Percentiles rank a stretch among this genome's conserved stretches.
These are phyloP conservation scores for Tylopilus plumbeoviolaceoides DNA, from an alignment of 768 basidiomycete species.

Conservation along the genomic window DNA sequence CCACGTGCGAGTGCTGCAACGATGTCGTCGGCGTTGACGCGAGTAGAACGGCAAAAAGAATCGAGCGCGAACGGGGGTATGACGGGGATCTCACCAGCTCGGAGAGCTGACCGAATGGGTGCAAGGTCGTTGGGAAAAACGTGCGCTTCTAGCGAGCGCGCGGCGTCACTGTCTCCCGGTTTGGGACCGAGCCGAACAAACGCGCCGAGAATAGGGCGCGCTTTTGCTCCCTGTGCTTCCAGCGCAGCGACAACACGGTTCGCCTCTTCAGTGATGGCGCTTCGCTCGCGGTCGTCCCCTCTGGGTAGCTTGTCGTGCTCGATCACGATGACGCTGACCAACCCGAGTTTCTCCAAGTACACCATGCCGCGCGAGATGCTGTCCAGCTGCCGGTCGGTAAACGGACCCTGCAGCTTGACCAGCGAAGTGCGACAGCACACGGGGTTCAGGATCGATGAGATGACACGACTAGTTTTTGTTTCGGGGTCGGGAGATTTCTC, in stretches of 20 bases:
- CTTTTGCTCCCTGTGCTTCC: conserved; percentile 79
- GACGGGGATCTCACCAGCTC: conserved; percentile 94
- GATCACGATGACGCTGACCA: conserved; percentile 93
- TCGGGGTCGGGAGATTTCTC: conserved; percentile 31
- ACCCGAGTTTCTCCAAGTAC: conserved; percentile 91
- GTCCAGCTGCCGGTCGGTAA: conserved; percentile 87
- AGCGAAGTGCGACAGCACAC: conserved; percentile 83
- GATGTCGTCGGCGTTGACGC: conserved; percentile 84
- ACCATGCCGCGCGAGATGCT: conserved; percentile 92
- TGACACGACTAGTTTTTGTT: conserved; percentile 46
- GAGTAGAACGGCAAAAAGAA: conserved; percentile 80
- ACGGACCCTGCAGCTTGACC: conserved; percentile 96
- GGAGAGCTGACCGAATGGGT: conserved; percentile 82
- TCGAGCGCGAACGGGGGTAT: conserved; percentile 91
- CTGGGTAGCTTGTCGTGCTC: conserved; percentile 76
- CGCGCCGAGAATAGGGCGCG: conserved; percentile 85
- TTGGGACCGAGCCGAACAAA: conserved; percentile 82
- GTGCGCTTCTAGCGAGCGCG: conserved; percentile 66
- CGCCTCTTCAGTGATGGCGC: conserved; percentile 68
- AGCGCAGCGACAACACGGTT: conserved; percentile 81
- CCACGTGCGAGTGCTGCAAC: conserved; percentile 83
- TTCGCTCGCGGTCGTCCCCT: conserved; percentile 68
- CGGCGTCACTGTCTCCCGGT: conserved; percentile 43
- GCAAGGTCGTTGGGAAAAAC: conserved; percentile 76
- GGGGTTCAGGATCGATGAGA: conserved; percentile 81